These are phyloP conservation scores for Paecilomyces niveus DNA, from an alignment of 2,329 filamentous ascomycete genomes.

Conservation along the genomic window DNA sequence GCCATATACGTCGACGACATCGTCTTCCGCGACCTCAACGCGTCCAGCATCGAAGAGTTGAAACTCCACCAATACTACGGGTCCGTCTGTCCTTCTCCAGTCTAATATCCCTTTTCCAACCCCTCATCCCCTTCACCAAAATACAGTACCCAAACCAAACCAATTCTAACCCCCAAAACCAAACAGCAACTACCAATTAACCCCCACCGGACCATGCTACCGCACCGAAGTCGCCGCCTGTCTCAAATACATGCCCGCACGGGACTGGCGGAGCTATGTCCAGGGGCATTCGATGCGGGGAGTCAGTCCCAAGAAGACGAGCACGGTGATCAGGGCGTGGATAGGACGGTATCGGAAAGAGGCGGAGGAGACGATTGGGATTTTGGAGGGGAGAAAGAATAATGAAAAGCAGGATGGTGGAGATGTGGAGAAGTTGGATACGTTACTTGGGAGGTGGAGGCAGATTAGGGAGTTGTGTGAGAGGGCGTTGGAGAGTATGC, in stretches of 20 bases:
- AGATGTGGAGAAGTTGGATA: slow-evolving; percentile 14
- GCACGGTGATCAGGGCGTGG: slow-evolving; percentile 27
- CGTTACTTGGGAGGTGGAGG: slow-evolving; percentile 29
- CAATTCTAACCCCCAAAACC: too few relatives aligned
- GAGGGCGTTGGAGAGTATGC: slow-evolving; percentile 15
- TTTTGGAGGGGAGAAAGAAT: slow-evolving; percentile 13
- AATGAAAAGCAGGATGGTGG: slow-evolving; percentile 5
- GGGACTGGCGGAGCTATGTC: slow-evolving; percentile 33
- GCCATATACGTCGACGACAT: slow-evolving; percentile 36
- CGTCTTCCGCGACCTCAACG: slow-evolving; percentile 24
- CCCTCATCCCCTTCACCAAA: neutral
- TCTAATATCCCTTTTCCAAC: neutral
- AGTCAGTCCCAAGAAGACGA: slow-evolving; percentile 22
- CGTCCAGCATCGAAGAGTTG: slow-evolving; percentile 25
- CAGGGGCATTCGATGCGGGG: slow-evolving; percentile 27
- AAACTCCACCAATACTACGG: slow-evolving; percentile 32
- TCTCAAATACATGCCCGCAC: slow-evolving; percentile 30
- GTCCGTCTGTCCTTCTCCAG: slow-evolving; percentile 14
- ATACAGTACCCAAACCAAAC: neutral
- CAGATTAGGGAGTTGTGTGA: slow-evolving; percentile 31
- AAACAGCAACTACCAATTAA: slow-evolving; percentile 39
- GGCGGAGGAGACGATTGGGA: slow-evolving; percentile 19
- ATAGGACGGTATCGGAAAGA: slow-evolving; percentile 28
- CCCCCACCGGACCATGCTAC: slow-evolving; percentile 31
- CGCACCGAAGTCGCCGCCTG: slow-evolving; percentile 37